Evolutionary conservation across 2,329 filamentous ascomycete genomes (phyloP), one percentile per base, ranked within the genome.

Genomic region (Paecilomyces fulvus): DNA sequence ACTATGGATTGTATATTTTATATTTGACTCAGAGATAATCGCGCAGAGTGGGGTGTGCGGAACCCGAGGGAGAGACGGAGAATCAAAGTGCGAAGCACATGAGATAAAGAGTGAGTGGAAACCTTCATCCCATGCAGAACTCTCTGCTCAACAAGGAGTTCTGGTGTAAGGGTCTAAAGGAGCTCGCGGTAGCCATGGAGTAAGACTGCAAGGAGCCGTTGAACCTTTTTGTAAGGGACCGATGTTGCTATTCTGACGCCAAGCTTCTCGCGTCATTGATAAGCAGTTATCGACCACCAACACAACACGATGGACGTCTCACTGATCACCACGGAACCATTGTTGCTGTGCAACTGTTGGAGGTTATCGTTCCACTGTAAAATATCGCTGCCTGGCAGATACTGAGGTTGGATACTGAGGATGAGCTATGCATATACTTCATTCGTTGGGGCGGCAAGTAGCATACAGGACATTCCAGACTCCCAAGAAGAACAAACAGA

Each of bases 391-490:
- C 37, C 37, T 43, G 25, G 2, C 25, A 28, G 25, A 28, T 28
- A 28, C 14, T n/a, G n/a, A 17, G 37, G n/a, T 43, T 6, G 37
- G 14, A 43, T 17, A 43, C 37, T 12, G 37, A 43, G 37, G n/a
- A 9, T 17, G 17, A 43, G n/a, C n/a, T n/a, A 43, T 12, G n/a
- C 25, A 49, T 28, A 23, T 49, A 23, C 10, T 49, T 28, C 48
- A 23, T 49, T 28, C 48, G 23, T 49, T 49, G 48, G 48, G 43
- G 25, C 21, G 20, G 48, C 14, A 49, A 28, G 48, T 49, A 49
- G 48, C 48, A 49, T 49, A 49, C 48, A 49, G n/a, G 48, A 53
- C 21, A 43, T 25, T 17, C 31, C 51, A 53, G 51, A 53, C 51
- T 53, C 51, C 51, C 51, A 43, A 49, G 48, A 25, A 33, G 51